Base-by-base conservation (phyloP, 2,329 filamentous ascomycete species). In the Cladosporium oxysporum region DNA sequence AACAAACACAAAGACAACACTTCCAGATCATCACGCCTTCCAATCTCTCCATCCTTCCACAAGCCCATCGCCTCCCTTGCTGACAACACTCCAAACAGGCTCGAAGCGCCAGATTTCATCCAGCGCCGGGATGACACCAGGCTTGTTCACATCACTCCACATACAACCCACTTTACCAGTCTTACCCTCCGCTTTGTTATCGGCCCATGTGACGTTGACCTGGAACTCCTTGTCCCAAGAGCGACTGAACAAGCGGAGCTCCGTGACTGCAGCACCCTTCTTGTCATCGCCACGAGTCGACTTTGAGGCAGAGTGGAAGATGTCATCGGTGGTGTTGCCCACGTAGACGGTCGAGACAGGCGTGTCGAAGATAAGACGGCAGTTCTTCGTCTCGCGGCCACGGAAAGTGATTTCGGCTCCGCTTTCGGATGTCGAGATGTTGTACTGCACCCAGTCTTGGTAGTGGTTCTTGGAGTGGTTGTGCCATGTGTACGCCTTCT, bases 121-220 rank as follows among this genome's bases (percentile, higher is more conserved):
- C 61, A 94, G 85, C 0, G 93, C 93, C 0, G 94, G 93, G 58
- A 98, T 93, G 1, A 84, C 83, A 3, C 87, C 89, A 2, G 79
- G 78, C 41, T 81, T 80, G 73, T 97, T 97, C 53, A 87, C 88
- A 79, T 99, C 95, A 72, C 90, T 92, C 93, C 93, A 98, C 35
- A 91, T 82, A 78, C 95, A 98, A 18, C 89, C 84, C 1, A 93
- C 87, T 37, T 81, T 84, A 1, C 93, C 91, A 69, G 83, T 84
- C 37, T 92, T 73, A 21, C 78, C 77, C 44, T 73, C 73, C 18
- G 73, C 69, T 49, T 72, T 44, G 68, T 68, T 53, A 62, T 71
- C 59, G 60, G 83, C 80, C 89, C 90, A 93, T 64, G 86, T 83
- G 1, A 95, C 84, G 71, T 91, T 87, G 21, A 96, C 89, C 18